Conservation (phyloP, 176 grass and related monocot species). For the Pharus latifolius region DNA sequence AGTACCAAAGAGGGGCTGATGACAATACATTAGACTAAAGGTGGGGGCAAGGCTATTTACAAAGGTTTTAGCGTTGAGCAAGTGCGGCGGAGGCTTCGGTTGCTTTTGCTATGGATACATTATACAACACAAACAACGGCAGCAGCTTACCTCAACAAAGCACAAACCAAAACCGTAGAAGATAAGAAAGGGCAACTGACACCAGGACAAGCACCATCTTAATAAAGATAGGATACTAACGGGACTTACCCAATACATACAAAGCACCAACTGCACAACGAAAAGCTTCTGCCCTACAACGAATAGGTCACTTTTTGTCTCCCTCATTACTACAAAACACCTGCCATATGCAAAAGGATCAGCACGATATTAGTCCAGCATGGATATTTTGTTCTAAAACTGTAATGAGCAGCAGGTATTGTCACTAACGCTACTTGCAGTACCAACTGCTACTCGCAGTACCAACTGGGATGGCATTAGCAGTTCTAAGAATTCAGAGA, state of each 20-base stretch:
- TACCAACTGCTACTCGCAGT: neutral
- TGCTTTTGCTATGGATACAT: neutral
- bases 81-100: neutral
- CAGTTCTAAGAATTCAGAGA: constrained; percentile 37
- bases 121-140: too few species aligned
- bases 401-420: neutral
- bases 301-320: neutral
- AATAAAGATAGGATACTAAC: constrained; percentile 16
- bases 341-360: constrained; percentile 11
- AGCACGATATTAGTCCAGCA: neutral
- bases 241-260: constrained; percentile 26
- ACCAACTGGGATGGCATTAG: neutral
- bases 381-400: neutral
- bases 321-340: neutral
- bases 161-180: constrained; percentile 36
- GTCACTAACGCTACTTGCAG: constrained; percentile 5
- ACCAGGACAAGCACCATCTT: constrained; percentile 17
- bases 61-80: neutral
- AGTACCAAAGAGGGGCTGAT: neutral
- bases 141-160: constrained; percentile 15
- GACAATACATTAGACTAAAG: neutral
- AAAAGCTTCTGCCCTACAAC: neutral
- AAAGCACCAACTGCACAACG: constrained; percentile 13
- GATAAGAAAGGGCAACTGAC: neutral
- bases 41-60: constrained; percentile 23